Evolutionary conservation across 352 stramenopile genomes (phyloP).

Genomic region (Phytopythium chamaehyphon): DNA sequence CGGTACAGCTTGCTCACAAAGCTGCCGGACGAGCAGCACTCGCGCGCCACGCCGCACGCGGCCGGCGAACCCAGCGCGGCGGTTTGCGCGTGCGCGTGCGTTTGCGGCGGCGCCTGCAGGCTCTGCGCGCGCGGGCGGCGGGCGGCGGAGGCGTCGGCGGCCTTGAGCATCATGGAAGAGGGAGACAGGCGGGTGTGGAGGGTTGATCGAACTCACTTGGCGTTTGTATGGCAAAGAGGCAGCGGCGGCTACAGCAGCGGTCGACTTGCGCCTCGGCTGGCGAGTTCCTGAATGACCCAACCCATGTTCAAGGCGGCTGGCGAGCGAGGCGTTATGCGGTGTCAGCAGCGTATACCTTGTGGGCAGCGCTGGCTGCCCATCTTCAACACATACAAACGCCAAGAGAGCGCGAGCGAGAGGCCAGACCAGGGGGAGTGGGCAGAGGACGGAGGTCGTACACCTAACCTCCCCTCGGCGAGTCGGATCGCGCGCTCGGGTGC

Average conservation of each 20-base stretch:
- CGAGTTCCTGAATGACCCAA: constrained; percentile 65
- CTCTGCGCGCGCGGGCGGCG: constrained; percentile 46
- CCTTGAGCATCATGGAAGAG: constrained; percentile 23
- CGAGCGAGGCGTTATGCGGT: not conserved
- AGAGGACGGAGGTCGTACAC: not conserved
- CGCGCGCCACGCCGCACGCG: constrained; percentile 17
- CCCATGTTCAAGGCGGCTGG: constrained; percentile 35
- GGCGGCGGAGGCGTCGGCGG: constrained; percentile 10
- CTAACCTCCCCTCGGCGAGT: not conserved
- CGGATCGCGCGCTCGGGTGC: not conserved
- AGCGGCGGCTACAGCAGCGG: too few relatives aligned
- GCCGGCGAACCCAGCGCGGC: constrained; percentile 15
- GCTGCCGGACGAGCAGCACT: constrained; percentile 63
- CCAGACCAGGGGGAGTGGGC: constrained; percentile 4
- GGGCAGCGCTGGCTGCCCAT: not conserved
- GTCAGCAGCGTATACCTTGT: not conserved
- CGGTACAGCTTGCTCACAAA: constrained; percentile 86
- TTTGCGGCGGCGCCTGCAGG: constrained; percentile 45
- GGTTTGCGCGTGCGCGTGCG: too few relatives aligned
- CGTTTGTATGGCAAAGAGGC: not conserved
- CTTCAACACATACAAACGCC: not conserved
- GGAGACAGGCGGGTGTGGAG: constrained; percentile 6
- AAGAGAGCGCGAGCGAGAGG: constrained; percentile 2
- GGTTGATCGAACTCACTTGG: not conserved
- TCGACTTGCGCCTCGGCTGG: constrained; percentile 17